These are phyloP conservation scores for Oryza glumipatula DNA, from an alignment of 176 grass and related monocot genomes.

Conservation along the genomic window DNA sequence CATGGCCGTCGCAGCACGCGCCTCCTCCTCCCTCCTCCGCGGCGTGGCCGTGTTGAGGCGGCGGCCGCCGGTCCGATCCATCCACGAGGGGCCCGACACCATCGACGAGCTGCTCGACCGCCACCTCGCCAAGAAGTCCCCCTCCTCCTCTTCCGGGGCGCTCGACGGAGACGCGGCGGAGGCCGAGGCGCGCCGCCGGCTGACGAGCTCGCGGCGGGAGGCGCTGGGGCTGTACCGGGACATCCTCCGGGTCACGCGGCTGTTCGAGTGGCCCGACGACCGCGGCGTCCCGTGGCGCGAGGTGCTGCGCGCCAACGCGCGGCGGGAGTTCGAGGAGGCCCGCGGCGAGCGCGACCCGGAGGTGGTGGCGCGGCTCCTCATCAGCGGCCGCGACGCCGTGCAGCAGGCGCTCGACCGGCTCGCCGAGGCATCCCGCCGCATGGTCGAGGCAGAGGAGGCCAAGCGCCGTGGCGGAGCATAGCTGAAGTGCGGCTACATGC, in stretches of 20 bases:
- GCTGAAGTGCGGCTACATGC: neutral
- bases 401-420: slow-evolving; percentile 78
- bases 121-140: slow-evolving; percentile 69
- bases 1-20: slow-evolving; percentile 31
- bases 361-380: slow-evolving; percentile 78
- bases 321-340: slow-evolving; percentile 75
- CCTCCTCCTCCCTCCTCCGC: slow-evolving; percentile 29
- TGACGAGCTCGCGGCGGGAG: slow-evolving; percentile 75
- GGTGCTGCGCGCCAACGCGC: slow-evolving; percentile 68
- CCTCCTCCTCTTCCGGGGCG: neutral
- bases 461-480: slow-evolving; percentile 44
- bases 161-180: slow-evolving; percentile 52
- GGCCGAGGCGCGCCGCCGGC: slow-evolving; percentile 47
- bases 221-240: slow-evolving; percentile 78
- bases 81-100: slow-evolving; percentile 93
- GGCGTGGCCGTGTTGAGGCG: neutral
- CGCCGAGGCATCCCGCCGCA: slow-evolving; percentile 55
- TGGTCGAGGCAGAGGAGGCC: slow-evolving; percentile 57
- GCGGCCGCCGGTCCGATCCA: slow-evolving; percentile 22
- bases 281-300: slow-evolving; percentile 84
- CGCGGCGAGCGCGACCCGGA: slow-evolving; percentile 77
- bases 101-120: slow-evolving; percentile 93
- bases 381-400: slow-evolving; percentile 74
- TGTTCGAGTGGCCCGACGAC: slow-evolving; percentile 80
- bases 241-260: slow-evolving; percentile 64